Evolutionary conservation across 2,329 filamentous ascomycete species (phyloP), one percentile per base, ranked within the genome.

Genomic region (Coniochaeta sp.): DNA sequence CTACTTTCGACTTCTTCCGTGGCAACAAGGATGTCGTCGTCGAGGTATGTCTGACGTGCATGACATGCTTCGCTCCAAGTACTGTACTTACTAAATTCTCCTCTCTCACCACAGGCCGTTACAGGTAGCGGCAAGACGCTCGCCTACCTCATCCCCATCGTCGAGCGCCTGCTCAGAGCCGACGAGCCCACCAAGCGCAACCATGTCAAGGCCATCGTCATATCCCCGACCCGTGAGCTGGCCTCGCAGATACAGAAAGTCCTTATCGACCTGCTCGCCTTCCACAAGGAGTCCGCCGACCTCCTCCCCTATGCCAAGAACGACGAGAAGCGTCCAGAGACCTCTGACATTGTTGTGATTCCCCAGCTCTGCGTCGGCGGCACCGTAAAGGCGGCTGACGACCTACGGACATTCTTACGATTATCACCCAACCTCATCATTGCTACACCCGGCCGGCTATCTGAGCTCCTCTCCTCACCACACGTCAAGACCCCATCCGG

Each of bases 71-170:
- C 27, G 6, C 33, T 38, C 7, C 7, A 6, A 6, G 6, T 14
- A n/a, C 18, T 20, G 18, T 38, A 6, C 7, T 38, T 20, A 38
- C 33, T 38, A 20, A 38, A 6, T n/a, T n/a, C n/a, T 7, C 14
- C 18, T 6, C 6, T 38, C 18, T 7, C 7, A 18, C 6, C 13
- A 18, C 28, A 47, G 42, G 90, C 90, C 28, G 91, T 95, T 4
- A 96, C 91, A 2, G 91, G 91, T 12, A 94, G 88, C 67, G 91
- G 91, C 54, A 96, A 96, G 71, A 96, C 91, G 0, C 74, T 96
- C 27, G 81, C 89, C 1, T 99, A 92, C 62, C 72, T 70, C 32
- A 60, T 66, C 18, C 61, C 60, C 1, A 56, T 61, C 8, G 53
- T 62, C 18, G 60, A 95, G 68, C 87, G 89, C 59, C 75, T 97